These are phyloP conservation scores for Colletotrichum euphorbiae DNA, from an alignment of 2,329 filamentous ascomycete species.

Conservation along the genomic window DNA sequence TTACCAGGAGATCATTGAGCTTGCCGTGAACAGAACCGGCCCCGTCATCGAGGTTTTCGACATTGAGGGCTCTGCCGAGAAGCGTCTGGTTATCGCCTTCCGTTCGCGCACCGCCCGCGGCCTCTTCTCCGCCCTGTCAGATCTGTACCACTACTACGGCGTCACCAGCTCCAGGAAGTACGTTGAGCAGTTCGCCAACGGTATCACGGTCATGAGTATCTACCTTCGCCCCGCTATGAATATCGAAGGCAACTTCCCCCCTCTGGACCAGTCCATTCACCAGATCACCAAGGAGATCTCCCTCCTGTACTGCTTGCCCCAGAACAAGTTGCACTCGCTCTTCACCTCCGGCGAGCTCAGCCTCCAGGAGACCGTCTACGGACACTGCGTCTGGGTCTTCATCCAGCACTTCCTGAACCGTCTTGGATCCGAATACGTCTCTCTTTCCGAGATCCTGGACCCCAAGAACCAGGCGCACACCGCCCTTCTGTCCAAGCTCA, in stretches of 20 bases:
- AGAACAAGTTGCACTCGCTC: slow-evolving; percentile 93
- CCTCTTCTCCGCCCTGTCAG: slow-evolving; percentile 93
- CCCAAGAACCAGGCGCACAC: slow-evolving; percentile 66
- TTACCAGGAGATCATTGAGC: slow-evolving; percentile 92
- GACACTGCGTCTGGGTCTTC: slow-evolving; percentile 97
- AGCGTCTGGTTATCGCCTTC: slow-evolving; percentile 94
- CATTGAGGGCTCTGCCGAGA: slow-evolving; percentile 90
- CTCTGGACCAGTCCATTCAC: slow-evolving; percentile 94
- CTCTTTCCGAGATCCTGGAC: slow-evolving; percentile 84
- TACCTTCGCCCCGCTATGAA: slow-evolving; percentile 83
- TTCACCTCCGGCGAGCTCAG: slow-evolving; percentile 90
- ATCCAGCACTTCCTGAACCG: slow-evolving; percentile 98
- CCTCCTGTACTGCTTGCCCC: slow-evolving; percentile 95
- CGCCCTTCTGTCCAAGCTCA: slow-evolving; percentile 72
- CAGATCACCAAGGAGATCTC: slow-evolving; percentile 99
- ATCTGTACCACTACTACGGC: slow-evolving; percentile 98
- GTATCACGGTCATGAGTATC: slow-evolving; percentile 95
- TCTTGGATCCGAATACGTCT: slow-evolving; percentile 90
- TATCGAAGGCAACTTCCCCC: slow-evolving; percentile 71
- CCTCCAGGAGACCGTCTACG: slow-evolving; percentile 96
- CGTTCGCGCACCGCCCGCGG: slow-evolving; percentile 92
- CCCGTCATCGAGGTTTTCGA: slow-evolving; percentile 99
- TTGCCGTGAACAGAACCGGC: slow-evolving; percentile 85
- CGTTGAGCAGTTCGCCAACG: slow-evolving; percentile 98
- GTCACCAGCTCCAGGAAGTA: slow-evolving; percentile 97